phyloP scores from a whole-genome alignment of 306 rosid species.

The Lotus japonicus region DNA sequence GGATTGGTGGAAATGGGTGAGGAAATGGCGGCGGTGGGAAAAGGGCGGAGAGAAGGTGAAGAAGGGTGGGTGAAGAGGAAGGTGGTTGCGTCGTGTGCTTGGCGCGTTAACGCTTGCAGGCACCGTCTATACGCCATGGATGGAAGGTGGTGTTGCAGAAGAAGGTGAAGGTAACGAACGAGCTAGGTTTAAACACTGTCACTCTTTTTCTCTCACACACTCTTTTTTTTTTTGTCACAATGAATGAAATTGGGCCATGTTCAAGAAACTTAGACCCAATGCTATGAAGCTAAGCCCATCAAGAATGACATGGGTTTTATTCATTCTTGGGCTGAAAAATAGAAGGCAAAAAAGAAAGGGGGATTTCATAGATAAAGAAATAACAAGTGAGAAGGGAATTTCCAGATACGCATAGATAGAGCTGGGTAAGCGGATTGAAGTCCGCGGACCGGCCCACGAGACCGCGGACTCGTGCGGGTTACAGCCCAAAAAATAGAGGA shows the following conservation, averaged over 20 bases:
- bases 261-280: neutral
- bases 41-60: conserved; percentile 17
- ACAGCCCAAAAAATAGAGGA: no score
- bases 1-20: conserved; percentile 22
- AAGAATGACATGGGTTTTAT: no score
- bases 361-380: no score
- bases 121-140: conserved; percentile 74
- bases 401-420: no score
- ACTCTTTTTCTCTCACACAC: neutral
- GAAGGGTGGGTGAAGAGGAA: conserved; percentile 32
- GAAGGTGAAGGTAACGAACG: neutral
- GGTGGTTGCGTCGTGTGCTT: conserved; percentile 41
- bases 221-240: neutral
- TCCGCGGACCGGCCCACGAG: no score
- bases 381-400: no score
- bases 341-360: no score
- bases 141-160: neutral
- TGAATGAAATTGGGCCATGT: neutral
- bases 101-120: conserved; percentile 48
- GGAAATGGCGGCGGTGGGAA: conserved; percentile 12
- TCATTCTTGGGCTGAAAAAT: no score
- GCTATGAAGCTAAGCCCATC: no score
- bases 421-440: no score
- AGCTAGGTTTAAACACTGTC: neutral
- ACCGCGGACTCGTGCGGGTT: no score